Base-by-base conservation (phyloP, 2,329 filamentous ascomycete species). In the Claviceps sp. region DNA sequence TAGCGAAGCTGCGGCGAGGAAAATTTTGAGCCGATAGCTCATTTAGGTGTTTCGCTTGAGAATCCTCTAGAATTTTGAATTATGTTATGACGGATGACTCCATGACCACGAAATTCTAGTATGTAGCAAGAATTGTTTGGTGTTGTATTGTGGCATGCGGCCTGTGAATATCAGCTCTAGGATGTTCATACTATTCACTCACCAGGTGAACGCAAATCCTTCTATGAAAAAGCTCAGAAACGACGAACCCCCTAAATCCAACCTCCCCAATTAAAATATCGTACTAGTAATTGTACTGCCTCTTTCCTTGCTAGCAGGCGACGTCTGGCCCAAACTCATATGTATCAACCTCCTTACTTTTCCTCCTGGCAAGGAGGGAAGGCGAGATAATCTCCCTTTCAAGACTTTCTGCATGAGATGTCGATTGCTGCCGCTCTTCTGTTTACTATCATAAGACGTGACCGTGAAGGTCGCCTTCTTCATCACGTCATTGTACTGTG, bases 401-500 rank as follows among this genome's bases (percentile, higher is more conserved):
- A 16, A 4, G n/a, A 44, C n/a, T 39, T 34, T 34, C 26, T 2
- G 36, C 29, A 34, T 34, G 16, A 20, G 14, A 34, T 13, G 4
- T 36, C 42, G 14, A n/a, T 20, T 37, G 44, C 53, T 48, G 42
- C 50, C 54, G 51, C 53, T 48, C 55, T 52, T 52, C 55, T 60
- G 56, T 58, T 54, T 60, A 61, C 56, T 56, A 52, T 59, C 56
- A 58, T 61, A 59, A 53, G 55, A 64, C 59, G 53, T 51, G 55
- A 59, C 49, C 50, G 16, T 47, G 46, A 50, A 43, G 13, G 16
- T 46, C 37, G 14, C 47, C 45, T 50, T 47, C 9, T 44, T 66
- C 61, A 60, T 66, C 58, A 61, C 58, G 56, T 64, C 60, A 53
- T 58, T 49, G 40, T 52, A 47, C 57, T 64, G 61, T 64, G 62